Conservation (phyloP, 495 filamentous ascomycete genomes). For the Acidomyces sp. region DNA sequence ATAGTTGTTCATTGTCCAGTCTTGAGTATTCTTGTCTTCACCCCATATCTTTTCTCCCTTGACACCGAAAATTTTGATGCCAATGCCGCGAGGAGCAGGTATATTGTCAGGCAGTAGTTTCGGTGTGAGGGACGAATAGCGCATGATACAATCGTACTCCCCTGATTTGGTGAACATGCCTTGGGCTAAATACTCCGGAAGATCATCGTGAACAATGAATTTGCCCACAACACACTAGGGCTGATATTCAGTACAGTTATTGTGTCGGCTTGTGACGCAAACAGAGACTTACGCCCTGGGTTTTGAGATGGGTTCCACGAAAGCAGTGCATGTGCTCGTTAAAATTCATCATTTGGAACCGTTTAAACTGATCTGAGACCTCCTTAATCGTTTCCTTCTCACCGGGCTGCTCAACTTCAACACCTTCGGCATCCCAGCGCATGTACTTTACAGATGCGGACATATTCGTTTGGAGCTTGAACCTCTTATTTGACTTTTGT, state of each 20-base stretch:
- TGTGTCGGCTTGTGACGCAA: not conserved
- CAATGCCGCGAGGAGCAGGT: conserved; percentile 35
- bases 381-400: conserved; percentile 37
- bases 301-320: conserved; percentile 33
- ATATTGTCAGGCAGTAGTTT: conserved; percentile 29
- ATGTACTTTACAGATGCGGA: conserved; percentile 8
- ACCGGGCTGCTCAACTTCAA: conserved; percentile 32
- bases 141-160: conserved; percentile 19
- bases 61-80: conserved; percentile 37
- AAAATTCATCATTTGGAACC: conserved; percentile 35
- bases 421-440: conserved; percentile 28
- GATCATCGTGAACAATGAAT: conserved; percentile 30
- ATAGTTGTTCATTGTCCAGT: conserved; percentile 38
- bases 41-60: conserved; percentile 35
- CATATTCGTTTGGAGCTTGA: too few species aligned
- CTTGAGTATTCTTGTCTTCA: conserved; percentile 31
- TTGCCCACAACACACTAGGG: conserved; percentile 31
- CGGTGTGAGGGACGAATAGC: conserved; percentile 13
- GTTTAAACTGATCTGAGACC: conserved; percentile 36
- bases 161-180: conserved; percentile 32
- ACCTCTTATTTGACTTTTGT: too few species aligned
- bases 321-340: conserved; percentile 35
- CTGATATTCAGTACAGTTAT: not conserved
- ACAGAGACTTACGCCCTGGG: conserved; percentile 28
- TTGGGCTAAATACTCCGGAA: conserved; percentile 34